Evolutionary conservation across 1,284 basidiomycete genomes (phyloP).

Genomic region (Microbotryum silenes-acaulis): DNA sequence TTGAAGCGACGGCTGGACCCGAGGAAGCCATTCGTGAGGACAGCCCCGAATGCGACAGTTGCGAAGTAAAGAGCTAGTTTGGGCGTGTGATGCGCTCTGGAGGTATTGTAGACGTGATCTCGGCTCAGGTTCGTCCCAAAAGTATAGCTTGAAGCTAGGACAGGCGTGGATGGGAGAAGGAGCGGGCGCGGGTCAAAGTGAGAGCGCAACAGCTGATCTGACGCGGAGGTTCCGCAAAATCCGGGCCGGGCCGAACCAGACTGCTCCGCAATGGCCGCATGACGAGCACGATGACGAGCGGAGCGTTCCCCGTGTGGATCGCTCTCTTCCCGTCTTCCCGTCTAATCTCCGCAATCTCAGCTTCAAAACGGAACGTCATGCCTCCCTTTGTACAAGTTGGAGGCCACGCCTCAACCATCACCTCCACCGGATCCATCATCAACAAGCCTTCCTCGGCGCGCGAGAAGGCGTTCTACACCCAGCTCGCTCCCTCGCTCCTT

Average conservation of each 20-base stretch:
- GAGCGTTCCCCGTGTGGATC: no score
- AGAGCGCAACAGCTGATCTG: background rate
- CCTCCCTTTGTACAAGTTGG: conserved; percentile 65
- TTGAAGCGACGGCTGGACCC: background rate
- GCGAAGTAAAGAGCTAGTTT: no score
- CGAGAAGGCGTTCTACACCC: conserved; percentile 76
- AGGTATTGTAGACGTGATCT: no score
- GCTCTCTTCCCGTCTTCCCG: no score
- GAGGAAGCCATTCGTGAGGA: background rate
- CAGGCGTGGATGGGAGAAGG: background rate
- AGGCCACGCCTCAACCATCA: conserved; percentile 67
- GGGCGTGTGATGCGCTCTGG: no score
- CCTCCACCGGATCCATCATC: conserved; percentile 62
- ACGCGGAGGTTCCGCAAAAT: no score
- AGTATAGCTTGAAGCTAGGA: no score
- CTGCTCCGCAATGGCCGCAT: no score
- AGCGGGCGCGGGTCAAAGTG: background rate
- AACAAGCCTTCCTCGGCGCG: conserved; percentile 70
- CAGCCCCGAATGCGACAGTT: no score
- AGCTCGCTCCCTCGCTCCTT: conserved; percentile 44
- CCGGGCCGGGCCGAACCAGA: no score
- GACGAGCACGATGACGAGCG: no score
- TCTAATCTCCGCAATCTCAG: background rate
- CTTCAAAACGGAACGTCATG: background rate
- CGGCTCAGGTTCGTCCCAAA: no score